Conservation (phyloP, 1,284 basidiomycete species). For the Cutaneotrichosporon curvatum region DNA sequence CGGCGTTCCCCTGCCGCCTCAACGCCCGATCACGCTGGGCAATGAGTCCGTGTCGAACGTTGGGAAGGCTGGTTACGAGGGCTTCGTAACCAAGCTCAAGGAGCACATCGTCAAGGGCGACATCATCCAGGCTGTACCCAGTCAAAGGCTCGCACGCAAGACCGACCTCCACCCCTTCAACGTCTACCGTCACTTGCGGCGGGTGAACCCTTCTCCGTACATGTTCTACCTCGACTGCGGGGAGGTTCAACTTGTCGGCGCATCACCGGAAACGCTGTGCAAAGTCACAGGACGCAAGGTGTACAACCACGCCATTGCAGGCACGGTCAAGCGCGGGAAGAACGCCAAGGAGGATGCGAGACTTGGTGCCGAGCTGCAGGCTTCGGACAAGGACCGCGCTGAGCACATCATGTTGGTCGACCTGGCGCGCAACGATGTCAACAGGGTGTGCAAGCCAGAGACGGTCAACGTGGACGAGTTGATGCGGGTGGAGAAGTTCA, state of each 20-base stretch:
- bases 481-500: conserved; percentile 92
- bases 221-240: conserved; percentile 98
- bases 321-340: conserved; percentile 83
- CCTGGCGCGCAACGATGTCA: conserved; percentile 97
- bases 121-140: conserved; percentile 98
- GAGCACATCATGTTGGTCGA: conserved; percentile 99
- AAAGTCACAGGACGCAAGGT: conserved; percentile 90
- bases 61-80: conserved; percentile 86
- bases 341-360: conserved; percentile 76
- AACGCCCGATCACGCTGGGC: conserved; percentile 51
- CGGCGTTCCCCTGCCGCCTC: conserved; percentile 55
- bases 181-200: conserved; percentile 83
- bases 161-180: conserved; percentile 95
- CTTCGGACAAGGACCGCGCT: conserved; percentile 88
- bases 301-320: conserved; percentile 96
- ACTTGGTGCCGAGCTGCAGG: conserved; percentile 65
- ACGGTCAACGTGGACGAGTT: conserved; percentile 95
- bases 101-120: conserved; percentile 92
- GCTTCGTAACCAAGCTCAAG: conserved; percentile 85
- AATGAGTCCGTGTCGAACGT: conserved; percentile 77
- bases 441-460: conserved; percentile 88
- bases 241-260: conserved; percentile 87
- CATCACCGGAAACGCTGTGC: conserved; percentile 95
- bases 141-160: conserved; percentile 76
- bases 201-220: conserved; percentile 95